Base-by-base conservation (phyloP, 2,329 filamentous ascomycete genomes). In the Aspergillus costaricaensis region DNA sequence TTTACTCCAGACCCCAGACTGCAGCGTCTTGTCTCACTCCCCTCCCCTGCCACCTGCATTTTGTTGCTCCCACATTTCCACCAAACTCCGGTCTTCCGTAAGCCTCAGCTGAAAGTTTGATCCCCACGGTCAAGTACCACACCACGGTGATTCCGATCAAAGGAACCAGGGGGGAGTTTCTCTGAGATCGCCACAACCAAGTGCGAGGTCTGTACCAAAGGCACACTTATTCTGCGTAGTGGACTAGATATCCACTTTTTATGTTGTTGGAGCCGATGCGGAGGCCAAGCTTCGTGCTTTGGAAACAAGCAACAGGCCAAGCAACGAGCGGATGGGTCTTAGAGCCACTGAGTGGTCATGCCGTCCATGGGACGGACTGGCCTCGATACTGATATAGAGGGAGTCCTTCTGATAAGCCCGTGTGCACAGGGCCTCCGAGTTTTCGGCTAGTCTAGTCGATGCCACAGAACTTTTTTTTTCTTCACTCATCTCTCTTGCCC, bases 281-380 rank as follows among this genome's bases (percentile, higher is more conserved):
- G 23, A 49, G 44, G 44, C 44, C 44, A 49, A 49, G 44, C 44
- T 49, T 49, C 44, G 44, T 49, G 44, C 23, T 49, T 49, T 15
- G 23, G 44, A 49, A 49, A 49, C 44, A 49, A 49, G 44, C 44
- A 49, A 27, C 15, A 23, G 44, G 44, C 44, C 44, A 49, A 49
- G 44, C 10, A 25, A n/a, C 14, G 23, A 48, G 44, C 17, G 44
- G 25, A 49, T 23, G 10, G 44, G 23, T 2, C 14, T 17, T 7
- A 23, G 44, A 30, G 44, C 44, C 44, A 49, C 44, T 25, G 23
- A 9, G 3, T 15, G 23, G 21, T 19, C 44, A 23, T 44, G 41
- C 41, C 10, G 19, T 44, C 21, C 32, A 36, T 36, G 32, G 41
- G 19, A 23, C 41, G 41, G 19, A 23, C 19, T 19, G 41, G n/a